Base-by-base conservation (phyloP, 331 rosid species). In the Saraca asoca region DNA sequence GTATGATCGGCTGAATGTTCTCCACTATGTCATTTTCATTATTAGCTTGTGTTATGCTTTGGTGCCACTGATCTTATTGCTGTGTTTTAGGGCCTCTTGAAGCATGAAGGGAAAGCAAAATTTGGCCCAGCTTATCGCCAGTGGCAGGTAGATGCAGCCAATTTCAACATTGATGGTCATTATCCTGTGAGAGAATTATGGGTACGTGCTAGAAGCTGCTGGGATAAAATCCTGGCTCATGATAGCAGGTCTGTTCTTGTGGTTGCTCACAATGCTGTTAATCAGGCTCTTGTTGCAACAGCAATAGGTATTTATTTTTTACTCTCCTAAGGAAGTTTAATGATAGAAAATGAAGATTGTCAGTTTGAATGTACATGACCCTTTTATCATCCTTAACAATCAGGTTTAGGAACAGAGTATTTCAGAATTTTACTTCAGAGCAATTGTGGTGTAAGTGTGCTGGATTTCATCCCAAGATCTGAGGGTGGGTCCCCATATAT, bases 221-320 rank as follows among this genome's bases (percentile, higher is more conserved):
- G 95, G 95, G 55, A 63, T 69, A 87, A 77, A 78, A 84, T 93
- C 58, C 70, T 89, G 46, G 81, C 80, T 64, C 91, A 89, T 45
- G 96, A 89, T 78, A 80, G 95, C 73, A 75, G 76, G 85, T 93
- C 90, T 60, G 80, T 89, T 77, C 95, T 93, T 64, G 90, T 93
- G 85, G 95, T 89, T 81, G 95, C 98, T 64, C 95, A 93, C 79
- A 93, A 93, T 79, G 98, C 98, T 78, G 96, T 93, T 68, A 93
- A 89, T 83, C 98, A 93, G 85, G 96, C 98, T 74, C 98, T 93
- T 57, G 71, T 93, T 84, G 94, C 96, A 56, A 87, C 96, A 29
- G 94, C 95, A 17, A 82, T 87, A 43, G 96, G 98, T 93, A 87
- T 66, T 70, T 12, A 60, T 77, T 76, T n/a, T 64, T 73, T 63